Percentiles rank a stretch among this genome's conserved stretches.
phyloP scores from a whole-genome alignment of 441 rosid species.

The Eruca vesicaria region DNA sequence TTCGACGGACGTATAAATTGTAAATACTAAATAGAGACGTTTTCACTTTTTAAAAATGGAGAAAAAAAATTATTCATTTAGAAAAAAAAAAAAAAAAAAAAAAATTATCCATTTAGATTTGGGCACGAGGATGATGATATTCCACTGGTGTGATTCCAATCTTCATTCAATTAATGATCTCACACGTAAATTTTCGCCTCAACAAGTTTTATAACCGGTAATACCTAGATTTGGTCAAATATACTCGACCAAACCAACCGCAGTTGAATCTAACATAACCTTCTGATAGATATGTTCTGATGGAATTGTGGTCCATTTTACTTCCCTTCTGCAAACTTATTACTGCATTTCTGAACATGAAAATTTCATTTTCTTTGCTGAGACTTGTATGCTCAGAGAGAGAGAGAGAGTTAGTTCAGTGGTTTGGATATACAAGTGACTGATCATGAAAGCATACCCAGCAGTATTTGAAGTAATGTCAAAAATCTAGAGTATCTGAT shows the following conservation, averaged over 20 bases:
- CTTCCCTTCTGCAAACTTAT: neutral
- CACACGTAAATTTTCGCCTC: neutral
- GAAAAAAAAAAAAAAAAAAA: too few relatives aligned
- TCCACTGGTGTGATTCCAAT: neutral
- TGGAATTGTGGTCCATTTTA: constrained; percentile 15
- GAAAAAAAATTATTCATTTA: neutral
- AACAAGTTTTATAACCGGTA: neutral
- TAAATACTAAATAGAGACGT: constrained; percentile 23
- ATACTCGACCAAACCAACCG: neutral
- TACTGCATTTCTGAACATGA: neutral
- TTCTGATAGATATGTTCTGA: neutral
- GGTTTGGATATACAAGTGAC: too few relatives aligned
- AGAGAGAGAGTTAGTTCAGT: too few relatives aligned
- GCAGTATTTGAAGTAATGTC: too few relatives aligned
- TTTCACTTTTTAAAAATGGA: constrained; percentile 4
- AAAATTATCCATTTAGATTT: constrained; percentile 1
- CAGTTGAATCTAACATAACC: neutral
- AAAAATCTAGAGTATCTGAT: too few relatives aligned
- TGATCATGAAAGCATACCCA: too few relatives aligned
- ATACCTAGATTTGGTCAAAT: too few relatives aligned
- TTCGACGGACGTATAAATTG: constrained; percentile 16
- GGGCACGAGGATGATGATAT: neutral
- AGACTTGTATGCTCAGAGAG: too few relatives aligned
- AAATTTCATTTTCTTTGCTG: too few relatives aligned
- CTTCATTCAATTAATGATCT: neutral